Base-by-base conservation (phyloP, 2,329 filamentous ascomycete species). In the Cyphellophora attinorum region DNA sequence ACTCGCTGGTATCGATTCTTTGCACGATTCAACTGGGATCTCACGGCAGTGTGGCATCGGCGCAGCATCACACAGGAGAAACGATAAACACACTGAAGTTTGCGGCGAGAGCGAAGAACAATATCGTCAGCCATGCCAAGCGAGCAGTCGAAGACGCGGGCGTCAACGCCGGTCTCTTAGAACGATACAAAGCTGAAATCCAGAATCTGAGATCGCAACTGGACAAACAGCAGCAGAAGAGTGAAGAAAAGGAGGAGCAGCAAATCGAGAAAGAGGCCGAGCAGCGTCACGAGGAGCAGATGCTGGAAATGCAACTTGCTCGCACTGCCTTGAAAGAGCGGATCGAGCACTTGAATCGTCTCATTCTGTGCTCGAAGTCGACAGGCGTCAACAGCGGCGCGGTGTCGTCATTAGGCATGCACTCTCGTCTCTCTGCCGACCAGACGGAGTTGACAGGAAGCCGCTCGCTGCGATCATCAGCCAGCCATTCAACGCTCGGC, bases 1-100 rank as follows among this genome's bases (percentile, higher is more conserved):
- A 89, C 56, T 94, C 91, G 3, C 72, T 98, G 11, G 86, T 98
- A 51, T 96, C 89, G 52, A 98, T 98, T 54, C 76, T 98, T 13
- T 98, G 91, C 56, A 98, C 91, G 0, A 91, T 98, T 35, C 84
- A 94, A 53, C 81, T 93, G 29, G 85, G 85, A n/a, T 70, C 81
- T 2, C 73, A 76, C 10, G 80, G 81, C 14, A 86, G 76, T 49
- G 68, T 74, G 6, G 82, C 84, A 2, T 62, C 77, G 3, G 72
- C 79, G 13, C 81, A 76, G 48, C 83, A 72, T 14, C 85, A 95
- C 51, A 85, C 82, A 0, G 74, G 75, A 12, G 91, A 98, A 61
- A 96, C 89, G 0, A 64, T 98, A 36, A 98, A 94, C 56, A 98
- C 91, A 0, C 67, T 98, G 41, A 98, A 96, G 51, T 98, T 98